Base-by-base conservation (phyloP, 768 basidiomycete species). In the Suillus occidentalis region DNA sequence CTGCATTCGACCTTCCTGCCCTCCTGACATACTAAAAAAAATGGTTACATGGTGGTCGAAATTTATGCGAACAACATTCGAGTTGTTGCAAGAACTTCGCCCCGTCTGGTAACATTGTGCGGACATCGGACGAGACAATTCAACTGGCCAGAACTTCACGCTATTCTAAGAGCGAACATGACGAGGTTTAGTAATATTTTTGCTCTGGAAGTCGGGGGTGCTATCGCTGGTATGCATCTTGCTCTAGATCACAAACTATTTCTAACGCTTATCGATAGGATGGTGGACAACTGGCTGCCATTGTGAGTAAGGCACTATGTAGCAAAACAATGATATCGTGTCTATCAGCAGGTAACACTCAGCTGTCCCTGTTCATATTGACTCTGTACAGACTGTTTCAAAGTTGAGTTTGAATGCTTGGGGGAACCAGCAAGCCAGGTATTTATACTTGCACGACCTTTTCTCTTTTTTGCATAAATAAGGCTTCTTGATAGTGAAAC, bases 1-100 rank as follows among this genome's bases (percentile, higher is more conserved):
- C 66, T 31, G 73, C 71, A 1, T 20, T 63, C 6, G 72, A 72
- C 22, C 62, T 79, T 3, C 72, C 76, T n/a, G 45, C 61, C 6
- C 59, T 78, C 13, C 64, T 75, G 3, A 57, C 65, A 22, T 73
- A 73, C 40, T 72, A 72, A 45, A 31, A 31, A 20, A 40, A 12
- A n/a, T 7, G 18, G 49, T 61, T n/a, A 36, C 61, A 5, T 73
- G 70, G 73, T 74, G 73, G 73, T 60, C 65, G 4, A 37, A 64
- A 14, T 75, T 69, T 43, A 63, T 73, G 72, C 62, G 65, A 8
- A 47, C 45, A 28, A 63, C 56, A 0, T 70, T 67, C 42, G 2
- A 18, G 6, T 67, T 28, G 13, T 57, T 75, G 56, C 64, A 58
- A 31, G 68, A 70, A 20, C n/a, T n/a, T n/a, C n/a, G 71, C 36